Conservation (phyloP, 805 yeast genomes). For the Gaillardinia entomophila region DNA sequence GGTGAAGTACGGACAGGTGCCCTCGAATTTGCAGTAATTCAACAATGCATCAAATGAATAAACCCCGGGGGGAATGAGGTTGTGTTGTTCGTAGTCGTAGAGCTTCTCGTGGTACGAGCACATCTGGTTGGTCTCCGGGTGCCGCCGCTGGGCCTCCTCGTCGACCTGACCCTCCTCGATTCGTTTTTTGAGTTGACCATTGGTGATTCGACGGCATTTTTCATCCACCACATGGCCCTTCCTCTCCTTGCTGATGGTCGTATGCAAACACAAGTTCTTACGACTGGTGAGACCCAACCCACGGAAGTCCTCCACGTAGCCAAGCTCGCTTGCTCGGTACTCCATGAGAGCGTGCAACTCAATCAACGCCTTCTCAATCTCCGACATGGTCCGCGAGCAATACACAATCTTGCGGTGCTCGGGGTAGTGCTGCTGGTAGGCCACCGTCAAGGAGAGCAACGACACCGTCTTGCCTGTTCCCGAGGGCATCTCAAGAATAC, state of each 20-base stretch:
- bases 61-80: conserved; percentile 87
- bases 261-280: conserved; percentile 90
- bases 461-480: conserved; percentile 98
- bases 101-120: conserved; percentile 92
- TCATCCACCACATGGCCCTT: conserved; percentile 95
- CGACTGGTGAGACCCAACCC: conserved; percentile 93
- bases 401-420: conserved; percentile 92
- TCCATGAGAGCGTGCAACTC: conserved; percentile 88
- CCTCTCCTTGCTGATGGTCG: conserved; percentile 77
- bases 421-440: conserved; percentile 92
- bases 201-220: conserved; percentile 89
- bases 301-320: conserved; percentile 82
- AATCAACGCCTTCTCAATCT: conserved; percentile 92
- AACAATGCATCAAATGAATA: conserved; percentile 85
- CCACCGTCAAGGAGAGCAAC: conserved; percentile 81
- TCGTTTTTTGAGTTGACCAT: conserved; percentile 74
- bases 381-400: conserved; percentile 99
- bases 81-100: conserved; percentile 79
- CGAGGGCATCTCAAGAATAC: conserved; percentile 98
- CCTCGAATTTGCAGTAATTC: conserved; percentile 69
- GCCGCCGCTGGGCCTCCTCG: conserved; percentile 40
- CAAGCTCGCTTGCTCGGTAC: conserved; percentile 75
- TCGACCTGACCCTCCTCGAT: conserved; percentile 46
- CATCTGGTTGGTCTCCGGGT: conserved; percentile 32
- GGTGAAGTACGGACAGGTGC: conserved; percentile 93